Evolutionary conservation across 768 basidiomycete species (phyloP), one percentile per base, ranked within the genome.

Genomic region (Podaxis pistillaris): DNA sequence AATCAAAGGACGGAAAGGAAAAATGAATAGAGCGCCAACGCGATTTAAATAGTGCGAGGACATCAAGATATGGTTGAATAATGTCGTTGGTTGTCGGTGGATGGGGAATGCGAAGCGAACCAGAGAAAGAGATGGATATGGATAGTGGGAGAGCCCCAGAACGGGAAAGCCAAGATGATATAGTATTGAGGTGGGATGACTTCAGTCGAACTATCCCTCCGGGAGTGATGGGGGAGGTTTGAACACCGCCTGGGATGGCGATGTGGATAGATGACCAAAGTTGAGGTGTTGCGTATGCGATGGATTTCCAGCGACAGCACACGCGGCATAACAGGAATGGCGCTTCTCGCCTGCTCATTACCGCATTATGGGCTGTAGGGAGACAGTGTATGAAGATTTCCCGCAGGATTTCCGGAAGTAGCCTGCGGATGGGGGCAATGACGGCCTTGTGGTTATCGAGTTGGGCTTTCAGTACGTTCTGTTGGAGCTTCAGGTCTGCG

Each of bases 351-450:
- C 36, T n/a, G 54, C 58, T 56, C 54, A 68, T 64, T 8, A 63
- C 58, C 1, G 66, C 55, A 49, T 64, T 66, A 54, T 63, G 65
- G 2, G 33, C 24, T 1, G 22, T 46, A 0, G 68, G 67, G 28
- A 69, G 66, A 38, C 67, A 69, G 6, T 28, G 54, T 1, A 67
- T 9, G 56, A 71, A 71, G 37, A 71, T 67, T 38, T 66, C 67
- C 19, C 65, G 66, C 13, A 71, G 62, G 28, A 69, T 63, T 38
- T 71, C 68, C 22, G 60, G 64, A 3, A 67, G 66, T n/a, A 71
- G 57, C 17, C 61, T 58, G 24, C 65, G 60, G 33, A 66, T 60
- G 33, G 63, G 67, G 4, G 67, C 38, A 22, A 52, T 52, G n/a
- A 60, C 28, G 19, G 26, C 15, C 5, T 8, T 44, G 40, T 53